phyloP scores from a whole-genome alignment of 2,329 filamentous ascomycete genomes.

The Colletotrichum caudatum region DNA sequence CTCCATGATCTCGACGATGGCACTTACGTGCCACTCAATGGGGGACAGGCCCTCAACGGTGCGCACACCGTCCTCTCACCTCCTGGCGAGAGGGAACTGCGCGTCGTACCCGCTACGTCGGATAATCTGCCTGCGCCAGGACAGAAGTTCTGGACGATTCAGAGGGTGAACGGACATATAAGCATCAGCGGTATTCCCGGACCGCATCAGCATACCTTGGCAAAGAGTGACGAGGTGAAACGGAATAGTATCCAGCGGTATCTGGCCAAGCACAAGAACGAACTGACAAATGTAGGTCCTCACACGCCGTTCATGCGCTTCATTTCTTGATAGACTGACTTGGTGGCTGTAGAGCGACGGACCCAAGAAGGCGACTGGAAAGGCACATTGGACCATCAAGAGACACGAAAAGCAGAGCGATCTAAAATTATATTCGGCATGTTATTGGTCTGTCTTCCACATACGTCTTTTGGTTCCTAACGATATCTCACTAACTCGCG shows the following conservation, averaged over 20 bases:
- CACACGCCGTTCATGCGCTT: not conserved
- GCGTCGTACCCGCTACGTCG: slow-evolving; percentile 43
- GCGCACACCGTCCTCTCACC: slow-evolving; percentile 43
- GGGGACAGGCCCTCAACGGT: slow-evolving; percentile 39
- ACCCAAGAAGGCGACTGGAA: slow-evolving; percentile 75
- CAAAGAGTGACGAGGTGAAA: slow-evolving; percentile 82
- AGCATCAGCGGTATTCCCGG: slow-evolving; percentile 75
- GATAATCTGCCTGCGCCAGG: slow-evolving; percentile 29
- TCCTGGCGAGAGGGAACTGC: slow-evolving; percentile 29
- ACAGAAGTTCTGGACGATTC: slow-evolving; percentile 77
- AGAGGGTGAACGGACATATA: slow-evolving; percentile 82
- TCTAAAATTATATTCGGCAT: slow-evolving; percentile 83
- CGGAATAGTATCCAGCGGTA: slow-evolving; percentile 81
- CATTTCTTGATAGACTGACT: not conserved
- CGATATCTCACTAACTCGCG: slow-evolving; percentile 72
- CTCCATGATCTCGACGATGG: slow-evolving; percentile 46
- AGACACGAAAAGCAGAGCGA: slow-evolving; percentile 77
- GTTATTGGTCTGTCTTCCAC: slow-evolving; percentile 75
- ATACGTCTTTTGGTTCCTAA: slow-evolving; percentile 28
- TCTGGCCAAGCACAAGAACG: slow-evolving; percentile 73
- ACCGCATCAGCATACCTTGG: slow-evolving; percentile 79
- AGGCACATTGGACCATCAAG: slow-evolving; percentile 75
- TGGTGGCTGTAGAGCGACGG: slow-evolving; percentile 26
- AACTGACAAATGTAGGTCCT: slow-evolving; percentile 73
- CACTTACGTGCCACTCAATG: slow-evolving; percentile 32